Evolutionary conservation across 202 grass and related monocot genomes (phyloP), one percentile per base, ranked within the genome.

Genomic region (Carex arenaria): DNA sequence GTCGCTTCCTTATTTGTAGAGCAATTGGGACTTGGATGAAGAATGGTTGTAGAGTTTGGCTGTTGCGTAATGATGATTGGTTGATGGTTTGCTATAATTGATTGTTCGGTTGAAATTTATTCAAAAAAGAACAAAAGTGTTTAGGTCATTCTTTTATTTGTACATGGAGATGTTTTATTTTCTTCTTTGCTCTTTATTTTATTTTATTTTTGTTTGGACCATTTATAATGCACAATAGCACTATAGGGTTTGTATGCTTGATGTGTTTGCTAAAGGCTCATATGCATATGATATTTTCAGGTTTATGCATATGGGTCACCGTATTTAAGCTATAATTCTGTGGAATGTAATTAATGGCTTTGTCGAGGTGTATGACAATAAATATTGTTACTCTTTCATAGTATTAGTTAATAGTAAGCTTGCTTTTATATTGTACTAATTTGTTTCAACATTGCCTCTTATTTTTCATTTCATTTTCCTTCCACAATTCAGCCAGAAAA

Each of bases 91-190:
- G 81, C 78, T 85, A 83, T 82, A 61, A 10, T 63, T 60, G 81
- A 83, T 85, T 85, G 91, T 72, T 89, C 72, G 55, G 85, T 89
- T 87, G 82, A 72, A 83, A 89, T 76, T 89, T 91, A 36, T 57
- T 56, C 10, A 59, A 60, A 34, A 57, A 55, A 67, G 62, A 70
- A 64, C 23, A 67, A 69, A 87, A 53, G 67, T 79, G 64, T 89
- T 89, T 93, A 91, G 92, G 92, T 82, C 87, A 89, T 91, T 94
- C 88, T 87, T 90, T 94, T 55, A 85, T 89, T 94, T 94, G 87
- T 94, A 91, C 87, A 94, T 89, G 92, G 85, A 83, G 65, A 52
- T 84, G 89, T 81, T 80, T 87, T 78, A 85, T 86, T 89, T 85
- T 80, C 87, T 89, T 84, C 67, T 43, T 84, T 86, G 61, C 80